Conservation (phyloP, 768 basidiomycete genomes). For the Tulasnella sp. region DNA sequence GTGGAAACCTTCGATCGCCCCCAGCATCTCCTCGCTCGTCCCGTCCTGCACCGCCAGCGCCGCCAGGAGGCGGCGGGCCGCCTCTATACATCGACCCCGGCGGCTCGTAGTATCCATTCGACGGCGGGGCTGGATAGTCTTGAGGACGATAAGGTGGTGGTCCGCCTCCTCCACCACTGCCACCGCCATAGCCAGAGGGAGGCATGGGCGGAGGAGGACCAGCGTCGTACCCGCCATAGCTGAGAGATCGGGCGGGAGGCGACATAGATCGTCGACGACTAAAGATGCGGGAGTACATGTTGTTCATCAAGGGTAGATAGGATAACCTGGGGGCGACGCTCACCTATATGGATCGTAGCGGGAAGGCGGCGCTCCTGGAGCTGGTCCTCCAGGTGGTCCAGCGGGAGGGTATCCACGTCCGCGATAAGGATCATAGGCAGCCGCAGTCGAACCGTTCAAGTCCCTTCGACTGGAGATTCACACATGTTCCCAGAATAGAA, state of each 20-base stretch:
- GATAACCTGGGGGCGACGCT: background rate
- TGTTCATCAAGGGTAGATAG: slow-evolving; percentile 30
- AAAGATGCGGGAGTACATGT: background rate
- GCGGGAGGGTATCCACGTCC: background rate
- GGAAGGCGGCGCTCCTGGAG: background rate
- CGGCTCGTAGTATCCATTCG: background rate
- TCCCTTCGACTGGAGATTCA: slow-evolving; percentile 8
- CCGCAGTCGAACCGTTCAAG: background rate
- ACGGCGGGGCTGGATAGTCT: slow-evolving; percentile 8
- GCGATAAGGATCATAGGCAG: slow-evolving; percentile 10
- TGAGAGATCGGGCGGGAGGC: slow-evolving; percentile 42
- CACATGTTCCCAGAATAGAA: background rate
- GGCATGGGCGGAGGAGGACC: slow-evolving; percentile 13
- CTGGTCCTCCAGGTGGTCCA: background rate
- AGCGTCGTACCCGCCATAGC: slow-evolving; percentile 28
- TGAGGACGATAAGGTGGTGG: background rate
- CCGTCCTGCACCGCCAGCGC: no score
- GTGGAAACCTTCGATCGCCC: no score
- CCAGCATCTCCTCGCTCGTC: no score
- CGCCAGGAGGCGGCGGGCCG: background rate
- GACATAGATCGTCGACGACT: slow-evolving; percentile 55
- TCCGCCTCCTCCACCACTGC: background rate
- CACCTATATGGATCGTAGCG: slow-evolving; percentile 11
- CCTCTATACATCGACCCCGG: slow-evolving; percentile 6
- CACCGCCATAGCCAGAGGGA: slow-evolving; percentile 7